Percentiles rank a stretch among this genome's conserved stretches.
Evolutionary conservation across 2,329 filamentous ascomycete species (phyloP).

Genomic region (Elsinoe perseae): DNA sequence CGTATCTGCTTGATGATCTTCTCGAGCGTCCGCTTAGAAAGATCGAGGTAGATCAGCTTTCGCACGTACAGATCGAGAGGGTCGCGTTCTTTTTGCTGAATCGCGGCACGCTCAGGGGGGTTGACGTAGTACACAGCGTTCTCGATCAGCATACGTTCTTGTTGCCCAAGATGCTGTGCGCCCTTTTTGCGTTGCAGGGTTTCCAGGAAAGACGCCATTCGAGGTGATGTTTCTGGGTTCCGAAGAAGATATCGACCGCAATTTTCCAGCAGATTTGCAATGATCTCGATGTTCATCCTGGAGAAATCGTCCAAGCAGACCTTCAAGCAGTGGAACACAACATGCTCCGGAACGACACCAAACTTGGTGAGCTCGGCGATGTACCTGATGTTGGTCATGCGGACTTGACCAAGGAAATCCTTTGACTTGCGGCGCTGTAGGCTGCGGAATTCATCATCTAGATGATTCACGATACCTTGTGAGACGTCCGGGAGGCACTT

Average conservation of each 20-base stretch:
- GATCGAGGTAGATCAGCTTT: constrained; percentile 84
- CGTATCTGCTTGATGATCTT: constrained; percentile 91
- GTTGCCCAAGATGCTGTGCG: constrained; percentile 87
- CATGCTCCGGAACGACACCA: constrained; percentile 93
- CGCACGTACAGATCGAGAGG: constrained; percentile 88
- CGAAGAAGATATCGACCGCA: constrained; percentile 90
- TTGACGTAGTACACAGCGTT: constrained; percentile 98
- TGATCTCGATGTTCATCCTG: constrained; percentile 97
- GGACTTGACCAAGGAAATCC: constrained; percentile 89
- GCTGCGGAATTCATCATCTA: constrained; percentile 95
- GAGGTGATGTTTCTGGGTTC: constrained; percentile 83
- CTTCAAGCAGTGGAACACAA: constrained; percentile 97
- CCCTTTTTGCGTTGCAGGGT: constrained; percentile 93
- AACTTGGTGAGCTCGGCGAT: constrained; percentile 97
- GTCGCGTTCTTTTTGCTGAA: constrained; percentile 92
- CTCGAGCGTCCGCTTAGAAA: constrained; percentile 89
- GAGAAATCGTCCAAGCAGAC: constrained; percentile 97
- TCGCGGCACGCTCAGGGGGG: constrained; percentile 83
- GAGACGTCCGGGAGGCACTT: constrained; percentile 93
- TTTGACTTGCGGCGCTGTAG: constrained; percentile 95
- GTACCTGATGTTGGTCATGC: constrained; percentile 93
- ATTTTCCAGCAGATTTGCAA: constrained; percentile 91
- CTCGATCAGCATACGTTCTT: constrained; percentile 96
- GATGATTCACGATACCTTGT: constrained; percentile 80
- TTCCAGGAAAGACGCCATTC: constrained; percentile 90